Evolutionary conservation across 106 monocot species (phyloP), one percentile per base, ranked within the genome.

Genomic region (Gastrodia elata): DNA sequence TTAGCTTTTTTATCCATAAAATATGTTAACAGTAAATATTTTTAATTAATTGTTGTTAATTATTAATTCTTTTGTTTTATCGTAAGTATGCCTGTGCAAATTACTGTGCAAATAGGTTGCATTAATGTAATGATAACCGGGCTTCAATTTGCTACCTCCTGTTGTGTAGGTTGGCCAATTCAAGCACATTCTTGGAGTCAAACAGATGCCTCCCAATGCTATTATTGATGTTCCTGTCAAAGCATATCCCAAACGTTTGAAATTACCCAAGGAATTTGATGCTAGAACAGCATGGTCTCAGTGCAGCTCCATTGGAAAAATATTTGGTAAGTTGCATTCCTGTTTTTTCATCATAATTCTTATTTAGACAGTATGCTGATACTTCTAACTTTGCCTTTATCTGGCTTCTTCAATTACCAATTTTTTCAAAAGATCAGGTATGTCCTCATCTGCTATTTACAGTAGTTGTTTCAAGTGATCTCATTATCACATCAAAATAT

Each of bases 261-360:
- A 76, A 9, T 73, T 94, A 22, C 94, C 94, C 0, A 83, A 71
- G 68, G 38, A 91, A 16, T 94, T 94, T 78, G 94, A 94, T 82
- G 84, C 88, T 30, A 83, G 94, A 40, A 83, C 82, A 30, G 77
- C 86, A 64, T 94, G 94, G 94, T 72, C 94, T 32, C 88, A 88
- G 2, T 94, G 94, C 43, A 80, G 68, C 71, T 82, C 82, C 35
- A 87, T 96, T 55, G 80, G 82, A 22, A 80, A 5, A 58, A 97
- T 97, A 72, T 92, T 97, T 78, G 96, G 88, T 97, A 65, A 77
- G 82, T 73, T 80, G 14, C 71, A 38, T 38, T 1, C 15, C 11
- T 58, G 11, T 59, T 44, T 46, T 1, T 64, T 27, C 28, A 37
- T 48, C 39, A 30, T 28, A 32, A 20, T 77, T 75, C 15, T 56